Conservation (phyloP, 345 rosid genomes). For the Orychophragmus violaceus region DNA sequence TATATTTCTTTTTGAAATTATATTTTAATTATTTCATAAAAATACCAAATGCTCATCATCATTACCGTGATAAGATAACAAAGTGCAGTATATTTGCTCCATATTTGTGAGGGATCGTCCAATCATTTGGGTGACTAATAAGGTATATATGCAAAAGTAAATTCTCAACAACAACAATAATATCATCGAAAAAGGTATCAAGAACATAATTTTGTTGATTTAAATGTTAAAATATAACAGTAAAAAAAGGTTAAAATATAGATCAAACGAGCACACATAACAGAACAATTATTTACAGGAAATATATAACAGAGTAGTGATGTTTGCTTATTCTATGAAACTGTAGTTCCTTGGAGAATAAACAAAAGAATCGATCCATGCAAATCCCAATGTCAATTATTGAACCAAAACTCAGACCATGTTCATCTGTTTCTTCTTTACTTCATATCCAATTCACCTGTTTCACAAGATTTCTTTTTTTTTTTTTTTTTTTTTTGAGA, state of each 20-base stretch:
- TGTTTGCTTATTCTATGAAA: constrained; percentile 20
- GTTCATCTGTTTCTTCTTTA: constrained; percentile 34
- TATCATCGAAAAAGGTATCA: not conserved
- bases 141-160: not conserved
- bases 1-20: not conserved
- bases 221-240: not conserved
- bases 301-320: not conserved
- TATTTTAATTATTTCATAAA: not conserved
- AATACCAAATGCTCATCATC: not conserved
- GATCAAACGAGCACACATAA: not conserved
- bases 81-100: too few species aligned
- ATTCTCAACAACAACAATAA: not conserved
- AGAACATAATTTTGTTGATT: not conserved
- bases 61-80: not conserved
- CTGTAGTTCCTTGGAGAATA: constrained; percentile 17
- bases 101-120: not conserved
- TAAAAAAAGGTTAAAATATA: not conserved
- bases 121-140: not conserved
- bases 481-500: too few species aligned
- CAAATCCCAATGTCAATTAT: constrained; percentile 27
- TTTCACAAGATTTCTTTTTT: constrained; percentile 15
- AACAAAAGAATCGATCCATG: constrained; percentile 15
- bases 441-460: constrained; percentile 25
- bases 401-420: constrained; percentile 29
- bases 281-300: not conserved